Evolutionary conservation across 441 rosid genomes (phyloP), one percentile per base, ranked within the genome.

Genomic region (Metrosideros polymorpha): DNA sequence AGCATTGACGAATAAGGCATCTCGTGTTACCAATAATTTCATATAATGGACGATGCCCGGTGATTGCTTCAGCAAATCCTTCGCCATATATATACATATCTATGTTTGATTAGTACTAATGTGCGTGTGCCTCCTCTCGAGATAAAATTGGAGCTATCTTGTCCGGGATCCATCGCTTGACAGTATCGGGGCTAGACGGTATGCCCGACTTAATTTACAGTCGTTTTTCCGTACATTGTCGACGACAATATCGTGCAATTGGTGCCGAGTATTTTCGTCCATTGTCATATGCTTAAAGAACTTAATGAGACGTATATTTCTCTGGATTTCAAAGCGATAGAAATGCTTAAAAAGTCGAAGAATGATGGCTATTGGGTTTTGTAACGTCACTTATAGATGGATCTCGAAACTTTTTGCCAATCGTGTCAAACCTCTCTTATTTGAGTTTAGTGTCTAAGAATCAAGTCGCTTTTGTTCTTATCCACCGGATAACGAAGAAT

Each of bases 141-240:
- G 57, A 24, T 18, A 19, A 53, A 53, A 7, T 53, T 19, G 55
- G 25, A 19, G 25, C 9, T 53, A 19, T 25, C 55, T 53, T 53
- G 25, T 19, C 19, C 25, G 55, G 19, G 55, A 53, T 53, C 25
- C 55, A 19, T 53, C 55, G 7, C 55, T 53, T 9, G 25, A 19
- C 9, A 2, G 1, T 2, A 18, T 32, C 0, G 0, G 0, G 25
- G 22, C 35, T 63, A 63, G 2, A 32, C 9, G 24, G 13, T 19
- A 32, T 17, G 22, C 1, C 12, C 5, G 0, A 5, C 75, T 15
- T 18, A 63, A 15, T 30, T 2, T 14, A 50, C 5, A 18, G 52
- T 50, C 18, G 6, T 50, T 50, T 50, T 2, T 50, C 2, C 2
- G 52, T n/a, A 14, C 6, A 15, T 50, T 14, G 18, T 50, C 5